These are phyloP conservation scores for Triadica sebifera DNA, from an alignment of 345 rosid genomes.

Conservation along the genomic window DNA sequence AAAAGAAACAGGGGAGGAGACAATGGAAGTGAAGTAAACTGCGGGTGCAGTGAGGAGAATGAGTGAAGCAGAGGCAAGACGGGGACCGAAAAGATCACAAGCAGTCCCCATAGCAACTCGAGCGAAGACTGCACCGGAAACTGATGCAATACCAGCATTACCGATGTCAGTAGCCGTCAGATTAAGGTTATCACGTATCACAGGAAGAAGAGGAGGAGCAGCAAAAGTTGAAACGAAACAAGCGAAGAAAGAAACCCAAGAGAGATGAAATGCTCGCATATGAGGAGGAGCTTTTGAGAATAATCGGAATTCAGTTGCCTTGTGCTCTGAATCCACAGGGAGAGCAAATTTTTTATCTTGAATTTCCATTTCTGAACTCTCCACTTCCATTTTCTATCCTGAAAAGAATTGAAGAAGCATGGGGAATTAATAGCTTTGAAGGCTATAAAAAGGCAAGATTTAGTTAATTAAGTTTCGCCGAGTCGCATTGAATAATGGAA, in stretches of 20 bases:
- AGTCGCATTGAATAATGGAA: constrained; percentile 5
- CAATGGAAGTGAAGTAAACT: constrained; percentile 60
- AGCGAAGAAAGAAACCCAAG: constrained; percentile 81
- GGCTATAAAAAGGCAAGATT: background rate
- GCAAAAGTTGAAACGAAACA: constrained; percentile 89
- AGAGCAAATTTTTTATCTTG: constrained; percentile 45
- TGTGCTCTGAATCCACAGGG: constrained; percentile 81
- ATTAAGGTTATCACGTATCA: constrained; percentile 76
- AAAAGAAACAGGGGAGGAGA: constrained; percentile 62
- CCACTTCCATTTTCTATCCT: background rate
- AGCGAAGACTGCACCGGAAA: constrained; percentile 84
- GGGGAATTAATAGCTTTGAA: no score
- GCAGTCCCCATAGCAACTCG: constrained; percentile 77
- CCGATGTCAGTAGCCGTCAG: constrained; percentile 87
- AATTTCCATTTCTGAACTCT: background rate
- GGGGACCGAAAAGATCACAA: constrained; percentile 84
- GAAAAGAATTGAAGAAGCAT: no score
- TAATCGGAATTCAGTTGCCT: constrained; percentile 63
- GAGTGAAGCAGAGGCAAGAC: constrained; percentile 81
- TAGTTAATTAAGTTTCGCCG: background rate
- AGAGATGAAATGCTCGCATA: constrained; percentile 84
- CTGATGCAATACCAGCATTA: constrained; percentile 88
- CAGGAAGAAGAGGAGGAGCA: constrained; percentile 82
- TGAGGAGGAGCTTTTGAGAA: constrained; percentile 74
- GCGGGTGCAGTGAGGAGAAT: constrained; percentile 84